A percentile compares a stretch with the other conserved stretches of the same genome.
phyloP scores from a whole-genome alignment of 2,329 filamentous ascomycete species.

The Fusarium sp. region DNA sequence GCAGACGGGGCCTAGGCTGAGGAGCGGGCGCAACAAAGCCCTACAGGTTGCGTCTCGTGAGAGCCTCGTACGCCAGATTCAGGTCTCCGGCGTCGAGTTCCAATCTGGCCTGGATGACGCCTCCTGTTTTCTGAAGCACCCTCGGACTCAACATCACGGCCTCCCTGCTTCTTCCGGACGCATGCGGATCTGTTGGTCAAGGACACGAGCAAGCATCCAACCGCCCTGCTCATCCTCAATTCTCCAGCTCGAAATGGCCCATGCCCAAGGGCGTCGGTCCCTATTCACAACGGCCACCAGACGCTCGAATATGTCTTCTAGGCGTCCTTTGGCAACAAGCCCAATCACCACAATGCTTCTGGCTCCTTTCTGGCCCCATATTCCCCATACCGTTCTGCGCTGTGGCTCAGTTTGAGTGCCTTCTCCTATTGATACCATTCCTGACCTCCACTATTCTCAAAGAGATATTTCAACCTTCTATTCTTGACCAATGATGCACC shows the following conservation, averaged over 20 bases:
- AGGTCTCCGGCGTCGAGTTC: neutral
- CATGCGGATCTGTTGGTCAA: neutral
- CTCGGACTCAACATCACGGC: neutral
- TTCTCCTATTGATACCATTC: constrained; percentile 33
- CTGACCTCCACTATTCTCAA: neutral
- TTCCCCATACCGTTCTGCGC: constrained; percentile 19
- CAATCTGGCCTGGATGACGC: neutral
- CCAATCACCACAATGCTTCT: constrained; percentile 28
- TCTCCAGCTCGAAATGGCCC: neutral
- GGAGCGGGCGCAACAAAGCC: neutral
- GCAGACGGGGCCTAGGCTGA: neutral
- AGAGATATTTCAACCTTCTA: constrained; percentile 3
- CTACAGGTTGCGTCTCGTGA: constrained; percentile 3
- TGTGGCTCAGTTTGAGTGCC: constrained; percentile 12
- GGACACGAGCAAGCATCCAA: neutral
- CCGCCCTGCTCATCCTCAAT: constrained; percentile 15
- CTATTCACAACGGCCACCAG: constrained; percentile 26
- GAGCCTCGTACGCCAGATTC: constrained; percentile 6
- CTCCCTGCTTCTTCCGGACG: neutral
- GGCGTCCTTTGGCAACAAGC: constrained; percentile 18
- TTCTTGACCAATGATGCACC: constrained; percentile 1
- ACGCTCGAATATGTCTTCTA: constrained; percentile 4
- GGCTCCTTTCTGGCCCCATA: constrained; percentile 26
- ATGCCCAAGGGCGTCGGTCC: constrained; percentile 13
- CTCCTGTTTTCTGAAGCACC: neutral